phyloP scores from a whole-genome alignment of 306 rosid species.

The Psophocarpus tetragonolobus region DNA sequence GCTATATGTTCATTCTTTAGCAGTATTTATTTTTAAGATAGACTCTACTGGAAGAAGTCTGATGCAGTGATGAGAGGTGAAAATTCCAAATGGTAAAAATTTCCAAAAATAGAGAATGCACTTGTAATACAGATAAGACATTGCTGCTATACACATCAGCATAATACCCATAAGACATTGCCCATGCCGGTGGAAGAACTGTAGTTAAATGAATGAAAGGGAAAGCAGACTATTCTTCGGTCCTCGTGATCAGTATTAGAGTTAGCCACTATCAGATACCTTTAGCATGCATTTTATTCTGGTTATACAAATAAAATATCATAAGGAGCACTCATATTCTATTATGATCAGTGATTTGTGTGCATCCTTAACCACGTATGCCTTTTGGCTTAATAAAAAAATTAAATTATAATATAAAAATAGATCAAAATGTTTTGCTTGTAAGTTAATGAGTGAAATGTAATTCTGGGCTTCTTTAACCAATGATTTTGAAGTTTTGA shows the following conservation, averaged over 20 bases:
- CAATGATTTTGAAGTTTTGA: background rate
- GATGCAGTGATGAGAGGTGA: conserved; percentile 1
- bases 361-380: background rate
- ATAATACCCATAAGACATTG: conserved; percentile 17
- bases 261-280: background rate
- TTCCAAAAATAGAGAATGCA: conserved; percentile 7
- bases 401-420: background rate
- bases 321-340: background rate
- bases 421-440: background rate
- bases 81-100: conserved; percentile 1
- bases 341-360: background rate
- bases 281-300: background rate
- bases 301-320: background rate
- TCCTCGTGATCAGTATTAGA: background rate
- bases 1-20: conserved; percentile 5
- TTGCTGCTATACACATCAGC: conserved; percentile 27
- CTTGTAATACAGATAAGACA: conserved; percentile 9
- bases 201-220: conserved; percentile 1
- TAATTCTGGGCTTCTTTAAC: background rate
- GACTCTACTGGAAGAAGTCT: background rate
- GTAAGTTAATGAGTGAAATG: background rate
- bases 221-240: conserved; percentile 2
- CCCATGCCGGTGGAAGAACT: conserved; percentile 24
- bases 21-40: background rate
- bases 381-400: background rate